Evolutionary conservation across 495 filamentous ascomycete species (phyloP), one percentile per base, ranked within the genome.

Genomic region (Aspergillus hancockii): DNA sequence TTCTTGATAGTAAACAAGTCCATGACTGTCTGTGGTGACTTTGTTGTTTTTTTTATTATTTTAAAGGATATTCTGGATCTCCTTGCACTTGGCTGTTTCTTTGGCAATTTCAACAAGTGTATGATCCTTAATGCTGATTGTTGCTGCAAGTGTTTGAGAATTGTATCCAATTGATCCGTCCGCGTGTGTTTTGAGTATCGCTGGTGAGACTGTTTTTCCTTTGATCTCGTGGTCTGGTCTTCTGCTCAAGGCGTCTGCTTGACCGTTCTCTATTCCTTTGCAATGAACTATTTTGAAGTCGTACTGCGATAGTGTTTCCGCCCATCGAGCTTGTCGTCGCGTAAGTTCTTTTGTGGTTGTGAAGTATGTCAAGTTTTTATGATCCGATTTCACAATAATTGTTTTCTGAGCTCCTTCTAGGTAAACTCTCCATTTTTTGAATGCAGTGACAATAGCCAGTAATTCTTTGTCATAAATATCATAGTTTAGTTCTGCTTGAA

Each of bases 391-490:
- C 31, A 32, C 31, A 32, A 32, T 32, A 10, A 32, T 32, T 6
- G 31, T 32, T 5, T 32, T 5, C 10, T 32, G 8, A 36, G 32
- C 49, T 61, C 61, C 32, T 55, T 45, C 41, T 61, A 72, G 59
- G 25, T 68, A 36, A 18, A 53, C 38, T 16, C 57, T 3, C 58
- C 14, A 61, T 47, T 61, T 28, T 38, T 68, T 23, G 34, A 67
- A 53, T 0, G 22, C 22, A 0, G 18, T 18, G 10, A 68, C 58
- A 32, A 67, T 66, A 10, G 54, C 62, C 8, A 73, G n/a, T 1
- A 71, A 50, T 40, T 65, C 62, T 23, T 72, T 68, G 52, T 76
- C 40, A 46, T 74, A 55, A 14, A 70, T 74, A 47, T 70, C 19
- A 45, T 73, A 77, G 14, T 71, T 68, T 7, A 10, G 51, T 30